Percentiles rank a stretch among this genome's conserved stretches.
Conservation (phyloP, 2,329 filamentous ascomycete species). For the Ophiognomonia clavigignenti-juglandacearum region DNA sequence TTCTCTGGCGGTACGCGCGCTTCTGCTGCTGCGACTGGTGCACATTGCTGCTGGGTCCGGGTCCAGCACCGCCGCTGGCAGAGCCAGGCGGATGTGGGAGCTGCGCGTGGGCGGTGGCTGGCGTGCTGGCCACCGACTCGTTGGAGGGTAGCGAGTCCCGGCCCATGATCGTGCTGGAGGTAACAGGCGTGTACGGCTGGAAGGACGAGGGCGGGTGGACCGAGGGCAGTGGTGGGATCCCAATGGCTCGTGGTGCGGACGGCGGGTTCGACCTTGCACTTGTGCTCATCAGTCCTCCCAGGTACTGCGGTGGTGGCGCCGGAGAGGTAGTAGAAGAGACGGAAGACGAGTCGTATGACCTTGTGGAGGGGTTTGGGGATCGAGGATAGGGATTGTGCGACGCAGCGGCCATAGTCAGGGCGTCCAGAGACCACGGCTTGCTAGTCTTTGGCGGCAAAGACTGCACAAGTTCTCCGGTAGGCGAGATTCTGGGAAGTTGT, state of each 20-base stretch:
- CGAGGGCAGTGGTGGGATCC: conserved; percentile 46
- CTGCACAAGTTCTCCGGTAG: conserved; percentile 34
- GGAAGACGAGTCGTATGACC: conserved; percentile 61
- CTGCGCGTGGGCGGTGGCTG: conserved; percentile 37
- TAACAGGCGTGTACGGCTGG: conserved; percentile 49
- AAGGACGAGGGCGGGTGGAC: conserved; percentile 38
- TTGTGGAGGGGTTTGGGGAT: conserved; percentile 56
- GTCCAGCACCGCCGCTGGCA: conserved; percentile 30
- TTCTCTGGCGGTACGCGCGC: conserved; percentile 85
- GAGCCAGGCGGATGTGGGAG: conserved; percentile 22
- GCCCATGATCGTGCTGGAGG: conserved; percentile 45
- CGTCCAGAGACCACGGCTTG: conserved; percentile 27
- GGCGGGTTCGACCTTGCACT: conserved; percentile 45
- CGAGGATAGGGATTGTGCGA: conserved; percentile 55
- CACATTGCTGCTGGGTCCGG: conserved; percentile 30
- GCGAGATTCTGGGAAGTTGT: conserved; percentile 31
- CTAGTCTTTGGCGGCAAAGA: conserved; percentile 29
- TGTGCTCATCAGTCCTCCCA: conserved; percentile 47
- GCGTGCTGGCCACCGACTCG: conserved; percentile 53
- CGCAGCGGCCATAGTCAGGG: conserved; percentile 50
- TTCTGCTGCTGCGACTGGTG: conserved; percentile 64
- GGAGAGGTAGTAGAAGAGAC: conserved; percentile 59
- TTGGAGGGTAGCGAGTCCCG: conserved; percentile 57
- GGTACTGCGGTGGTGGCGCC: conserved; percentile 47
- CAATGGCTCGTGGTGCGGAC: conserved; percentile 47